Evolutionary conservation across 495 filamentous ascomycete genomes (phyloP).

Genomic region (Daldinia childiae): DNA sequence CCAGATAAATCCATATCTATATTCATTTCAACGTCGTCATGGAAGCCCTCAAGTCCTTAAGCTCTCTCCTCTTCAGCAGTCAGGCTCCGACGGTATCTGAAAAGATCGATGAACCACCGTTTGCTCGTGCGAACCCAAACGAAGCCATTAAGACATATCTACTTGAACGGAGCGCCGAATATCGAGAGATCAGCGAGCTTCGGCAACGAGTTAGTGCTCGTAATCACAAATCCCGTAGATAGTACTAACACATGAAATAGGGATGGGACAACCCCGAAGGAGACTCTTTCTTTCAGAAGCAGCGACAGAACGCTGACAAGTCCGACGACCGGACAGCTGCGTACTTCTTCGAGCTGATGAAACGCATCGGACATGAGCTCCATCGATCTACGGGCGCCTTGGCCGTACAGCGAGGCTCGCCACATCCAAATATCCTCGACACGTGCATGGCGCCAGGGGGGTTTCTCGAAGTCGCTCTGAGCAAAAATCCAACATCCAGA

Average conservation of each 20-base stretch:
- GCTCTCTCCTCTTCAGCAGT: neutral
- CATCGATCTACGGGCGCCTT: conserved; percentile 42
- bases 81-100: neutral
- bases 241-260: conserved; percentile 37
- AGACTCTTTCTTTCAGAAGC: conserved; percentile 52
- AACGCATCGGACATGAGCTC: conserved; percentile 23
- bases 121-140: neutral
- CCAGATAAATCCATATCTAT: neutral
- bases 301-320: conserved; percentile 51
- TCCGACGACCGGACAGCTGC: conserved; percentile 10
- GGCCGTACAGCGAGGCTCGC: conserved; percentile 49
- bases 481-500: conserved; percentile 48
- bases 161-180: neutral
- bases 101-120: neutral
- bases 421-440: conserved; percentile 55
- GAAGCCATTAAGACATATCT: neutral
- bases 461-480: conserved; percentile 53
- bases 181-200: neutral
- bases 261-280: conserved; percentile 56
- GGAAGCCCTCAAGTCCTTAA: neutral
- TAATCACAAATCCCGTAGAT: neutral
- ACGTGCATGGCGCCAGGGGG: conserved; percentile 68
- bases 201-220: neutral
- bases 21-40: neutral
- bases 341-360: conserved; percentile 34